Evolutionary conservation across 1,284 basidiomycete genomes (phyloP), one percentile per base, ranked within the genome.

Genomic region (Phellinidium pouzarii): DNA sequence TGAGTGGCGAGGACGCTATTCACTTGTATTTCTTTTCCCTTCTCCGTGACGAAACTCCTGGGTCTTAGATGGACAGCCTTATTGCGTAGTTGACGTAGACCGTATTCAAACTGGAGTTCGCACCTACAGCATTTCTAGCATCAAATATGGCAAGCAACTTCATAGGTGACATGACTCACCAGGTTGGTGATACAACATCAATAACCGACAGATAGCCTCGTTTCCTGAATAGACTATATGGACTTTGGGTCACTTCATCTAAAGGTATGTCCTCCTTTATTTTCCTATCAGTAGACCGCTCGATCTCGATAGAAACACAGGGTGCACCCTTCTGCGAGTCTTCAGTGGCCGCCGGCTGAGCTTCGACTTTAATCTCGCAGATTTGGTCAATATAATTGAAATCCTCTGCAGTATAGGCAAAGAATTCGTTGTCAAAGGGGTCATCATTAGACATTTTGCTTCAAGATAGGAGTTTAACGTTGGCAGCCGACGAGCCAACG

Each of bases 101-200:
- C 78, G 60, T 90, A 90, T 57, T 88, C 84, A 62, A 78, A 82
- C 63, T 92, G 88, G 51, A 91, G 72, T 61, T 87, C 85, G 61
- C 85, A 87, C 84, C 84, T 87, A 43, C 26, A 44, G 48, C n/a
- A 12, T 5, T n/a, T 45, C 48, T 20, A 29, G 56, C 31, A 14
- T 34, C 31, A 34, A 45, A 37, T 9, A 36, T 40, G n/a, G 14
- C 29, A 19, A 31, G 44, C 17, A 47, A 22, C 34, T 22, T n/a
- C 20, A 36, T 27, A 40, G 23, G 25, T 43, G 34, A 43, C 25
- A 20, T 20, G 59, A 44, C 36, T 9, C 45, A 29, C 20, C 45
- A 55, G 17, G 36, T 20, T 36, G 36, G 29, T 19, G 14, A 31
- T 36, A 53, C 50, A 17, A 31, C 36, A 45, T 53, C 55, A 20